Percentiles rank a stretch among this genome's conserved stretches.
phyloP scores from a whole-genome alignment of 352 stramenopile genomes.

The Globisporangium takayamanum region DNA sequence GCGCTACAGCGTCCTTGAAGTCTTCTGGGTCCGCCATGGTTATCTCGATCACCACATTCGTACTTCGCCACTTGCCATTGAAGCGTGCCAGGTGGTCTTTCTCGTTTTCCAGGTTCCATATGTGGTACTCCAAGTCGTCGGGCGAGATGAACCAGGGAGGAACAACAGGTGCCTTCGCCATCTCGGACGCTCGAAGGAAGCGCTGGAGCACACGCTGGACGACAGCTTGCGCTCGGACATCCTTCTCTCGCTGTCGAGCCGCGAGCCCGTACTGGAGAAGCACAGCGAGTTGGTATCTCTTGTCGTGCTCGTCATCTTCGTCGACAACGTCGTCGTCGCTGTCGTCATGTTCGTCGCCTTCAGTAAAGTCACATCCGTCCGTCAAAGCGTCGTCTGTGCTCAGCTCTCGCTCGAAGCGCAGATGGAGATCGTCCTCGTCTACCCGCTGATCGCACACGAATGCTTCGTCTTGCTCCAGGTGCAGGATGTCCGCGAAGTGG shows the following conservation, averaged over 20 bases:
- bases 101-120: background rate
- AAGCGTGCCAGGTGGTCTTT: background rate
- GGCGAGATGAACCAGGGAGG: slow-evolving; percentile 2
- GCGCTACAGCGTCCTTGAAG: background rate
- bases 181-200: background rate
- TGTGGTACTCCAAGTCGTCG: background rate
- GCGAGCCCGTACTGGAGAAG: background rate
- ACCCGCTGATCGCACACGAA: background rate
- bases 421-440: background rate
- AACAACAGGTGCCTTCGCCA: background rate
- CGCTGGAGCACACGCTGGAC: background rate
- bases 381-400: background rate
- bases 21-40: background rate
- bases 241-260: background rate
- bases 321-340: background rate
- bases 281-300: background rate
- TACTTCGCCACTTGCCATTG: background rate
- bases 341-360: too few relatives aligned
- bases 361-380: too few relatives aligned
- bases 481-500: background rate
- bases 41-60: background rate
- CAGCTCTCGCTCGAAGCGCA: background rate
- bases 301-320: background rate
- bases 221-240: background rate
- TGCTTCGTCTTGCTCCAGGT: background rate